Evolutionary conservation across 208 protist genomes (phyloP).

Genomic region (Trypanosoma caninum): DNA sequence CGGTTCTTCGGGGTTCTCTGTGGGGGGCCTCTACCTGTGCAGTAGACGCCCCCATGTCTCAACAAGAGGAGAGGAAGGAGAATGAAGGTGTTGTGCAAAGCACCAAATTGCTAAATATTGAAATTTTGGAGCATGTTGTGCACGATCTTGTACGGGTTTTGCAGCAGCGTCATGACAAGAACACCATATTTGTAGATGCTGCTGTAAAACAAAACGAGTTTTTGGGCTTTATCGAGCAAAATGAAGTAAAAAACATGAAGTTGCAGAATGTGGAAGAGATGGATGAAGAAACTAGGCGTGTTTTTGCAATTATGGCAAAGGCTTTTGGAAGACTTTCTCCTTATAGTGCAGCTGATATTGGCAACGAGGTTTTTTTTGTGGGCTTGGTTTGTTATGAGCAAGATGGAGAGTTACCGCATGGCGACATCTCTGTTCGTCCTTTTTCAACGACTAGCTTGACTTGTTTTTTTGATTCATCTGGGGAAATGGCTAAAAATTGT

Average conservation of each 20-base stretch:
- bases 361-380: conserved; percentile 7
- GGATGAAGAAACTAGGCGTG: conserved; percentile 9
- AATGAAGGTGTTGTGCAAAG: no score
- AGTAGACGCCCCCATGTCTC: no score
- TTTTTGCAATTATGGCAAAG: not conserved
- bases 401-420: not conserved
- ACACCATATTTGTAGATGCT: not conserved
- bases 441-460: not conserved
- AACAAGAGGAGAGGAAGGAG: no score
- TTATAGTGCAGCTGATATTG: not conserved
- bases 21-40: not conserved
- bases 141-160: conserved; percentile 1
- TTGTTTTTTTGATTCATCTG: not conserved
- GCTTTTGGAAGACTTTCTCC: not conserved
- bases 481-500: not conserved
- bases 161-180: conserved; percentile 5
- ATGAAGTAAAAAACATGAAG: conserved; percentile 1
- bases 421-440: not conserved
- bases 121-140: not conserved
- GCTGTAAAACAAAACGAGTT: not conserved
- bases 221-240: not conserved
- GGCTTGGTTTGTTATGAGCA: conserved; percentile 12
- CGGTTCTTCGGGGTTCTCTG: conserved; percentile 6
- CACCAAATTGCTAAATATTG: not conserved
- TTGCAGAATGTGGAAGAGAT: no score